Evolutionary conservation across 2,329 filamentous ascomycete species (phyloP).

Genomic region (Talaromyces albobiverticillius): DNA sequence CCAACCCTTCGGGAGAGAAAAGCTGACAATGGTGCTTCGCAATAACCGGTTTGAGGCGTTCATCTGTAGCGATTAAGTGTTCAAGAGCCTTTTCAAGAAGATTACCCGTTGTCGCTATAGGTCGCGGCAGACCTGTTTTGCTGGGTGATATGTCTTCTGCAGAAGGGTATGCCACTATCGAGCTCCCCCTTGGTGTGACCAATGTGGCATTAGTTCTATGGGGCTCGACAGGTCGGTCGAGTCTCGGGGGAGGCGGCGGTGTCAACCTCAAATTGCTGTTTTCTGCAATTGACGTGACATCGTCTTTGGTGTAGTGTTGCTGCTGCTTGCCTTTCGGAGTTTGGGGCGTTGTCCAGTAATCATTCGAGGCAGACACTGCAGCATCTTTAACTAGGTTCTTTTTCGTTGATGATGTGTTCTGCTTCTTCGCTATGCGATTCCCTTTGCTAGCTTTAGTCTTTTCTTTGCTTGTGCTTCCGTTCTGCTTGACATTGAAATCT

Average conservation of each 20-base stretch:
- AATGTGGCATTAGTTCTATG: conserved; percentile 48
- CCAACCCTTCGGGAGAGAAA: conserved; percentile 78
- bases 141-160: conserved; percentile 36
- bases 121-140: conserved; percentile 37
- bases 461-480: conserved; percentile 21
- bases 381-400: neutral
- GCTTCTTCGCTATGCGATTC: conserved; percentile 28
- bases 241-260: conserved; percentile 33
- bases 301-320: conserved; percentile 19
- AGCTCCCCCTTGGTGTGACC: conserved; percentile 47
- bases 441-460: conserved; percentile 21
- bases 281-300: conserved; percentile 6
- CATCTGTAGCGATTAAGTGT: conserved; percentile 71
- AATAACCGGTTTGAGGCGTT: conserved; percentile 68
- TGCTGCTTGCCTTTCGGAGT: conserved; percentile 31
- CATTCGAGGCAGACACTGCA: neutral
- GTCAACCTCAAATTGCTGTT: conserved; percentile 43
- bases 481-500: neutral
- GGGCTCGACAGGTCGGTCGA: conserved; percentile 46
- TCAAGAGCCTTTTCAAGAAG: conserved; percentile 72
- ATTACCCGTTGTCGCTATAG: conserved; percentile 63
- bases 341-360: conserved; percentile 18
- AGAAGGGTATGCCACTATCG: conserved; percentile 48
- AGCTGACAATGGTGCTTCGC: conserved; percentile 72
- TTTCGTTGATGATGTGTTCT: conserved; percentile 7